A percentile compares a stretch with the other conserved stretches of the same genome.
phyloP scores from a whole-genome alignment of 192 early-diverging fungal species.

The Geranomyces variabilis region DNA sequence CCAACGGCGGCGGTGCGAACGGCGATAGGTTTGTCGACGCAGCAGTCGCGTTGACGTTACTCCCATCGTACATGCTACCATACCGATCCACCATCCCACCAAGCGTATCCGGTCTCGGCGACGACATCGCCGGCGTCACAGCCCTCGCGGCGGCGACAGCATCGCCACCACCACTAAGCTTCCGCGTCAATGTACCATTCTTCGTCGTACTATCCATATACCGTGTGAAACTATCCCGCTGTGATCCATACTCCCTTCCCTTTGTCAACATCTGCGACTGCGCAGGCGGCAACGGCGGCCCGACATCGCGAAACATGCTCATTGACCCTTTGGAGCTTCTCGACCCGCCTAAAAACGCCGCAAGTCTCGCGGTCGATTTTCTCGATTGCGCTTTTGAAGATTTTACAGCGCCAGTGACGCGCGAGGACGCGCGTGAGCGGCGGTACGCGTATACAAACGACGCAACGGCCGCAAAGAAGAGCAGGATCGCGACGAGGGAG shows the following conservation, averaged over 20 bases:
- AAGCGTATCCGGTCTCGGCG: neutral
- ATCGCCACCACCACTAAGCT: neutral
- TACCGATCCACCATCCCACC: slow-evolving; percentile 8
- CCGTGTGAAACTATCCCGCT: neutral
- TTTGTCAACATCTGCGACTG: neutral
- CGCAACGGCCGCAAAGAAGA: neutral
- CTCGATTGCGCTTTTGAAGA: too few relatives aligned
- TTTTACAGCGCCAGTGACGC: neutral
- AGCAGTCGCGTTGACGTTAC: neutral
- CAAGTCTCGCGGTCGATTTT: neutral
- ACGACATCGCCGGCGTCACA: neutral
- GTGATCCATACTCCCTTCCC: neutral
- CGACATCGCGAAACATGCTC: too few relatives aligned
- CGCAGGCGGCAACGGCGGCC: too few relatives aligned
- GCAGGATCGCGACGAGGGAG: neutral
- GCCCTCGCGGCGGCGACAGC: too few relatives aligned
- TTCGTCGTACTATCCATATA: neutral
- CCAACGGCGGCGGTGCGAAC: neutral
- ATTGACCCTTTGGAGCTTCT: too few relatives aligned
- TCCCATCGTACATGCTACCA: neutral
- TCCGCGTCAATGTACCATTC: neutral
- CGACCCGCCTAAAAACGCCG: neutral
- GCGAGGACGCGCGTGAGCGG: neutral
- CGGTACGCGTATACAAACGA: neutral
- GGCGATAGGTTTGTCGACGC: too few relatives aligned